Conservation (phyloP, 2,329 filamentous ascomycete genomes). For the Hypoxylon sp. region DNA sequence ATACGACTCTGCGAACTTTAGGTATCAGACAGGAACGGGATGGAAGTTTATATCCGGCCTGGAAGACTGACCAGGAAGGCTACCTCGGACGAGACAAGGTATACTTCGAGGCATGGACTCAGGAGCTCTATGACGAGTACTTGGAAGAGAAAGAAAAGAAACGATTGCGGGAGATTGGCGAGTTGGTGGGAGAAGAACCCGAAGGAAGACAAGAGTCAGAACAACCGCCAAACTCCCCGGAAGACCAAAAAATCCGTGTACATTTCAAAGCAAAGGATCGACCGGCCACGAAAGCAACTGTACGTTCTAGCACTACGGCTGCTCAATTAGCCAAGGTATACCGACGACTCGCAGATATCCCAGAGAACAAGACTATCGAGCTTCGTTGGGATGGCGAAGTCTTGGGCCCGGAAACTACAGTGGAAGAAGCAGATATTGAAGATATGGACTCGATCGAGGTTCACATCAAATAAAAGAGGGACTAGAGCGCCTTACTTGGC, state of each 20-base stretch:
- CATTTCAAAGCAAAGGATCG: conserved; percentile 68
- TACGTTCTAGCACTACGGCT: conserved; percentile 70
- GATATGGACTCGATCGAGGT: conserved; percentile 85
- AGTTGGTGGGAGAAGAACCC: conserved; percentile 57
- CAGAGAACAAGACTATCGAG: conserved; percentile 67
- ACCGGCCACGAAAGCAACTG: conserved; percentile 66
- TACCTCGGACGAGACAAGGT: conserved; percentile 70
- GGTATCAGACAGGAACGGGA: conserved; percentile 68
- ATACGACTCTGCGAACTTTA: conserved; percentile 79
- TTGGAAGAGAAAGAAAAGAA: conserved; percentile 65
- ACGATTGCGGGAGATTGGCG: conserved; percentile 61
- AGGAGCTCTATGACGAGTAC: conserved; percentile 69
- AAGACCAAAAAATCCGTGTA: conserved; percentile 63
- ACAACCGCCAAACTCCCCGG: conserved; percentile 35
- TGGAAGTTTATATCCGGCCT: conserved; percentile 59
- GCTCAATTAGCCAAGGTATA: conserved; percentile 75
- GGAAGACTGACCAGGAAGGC: conserved; percentile 58
- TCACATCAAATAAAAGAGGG: conserved; percentile 66
- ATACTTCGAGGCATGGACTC: conserved; percentile 84
- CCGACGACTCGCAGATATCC: conserved; percentile 67
- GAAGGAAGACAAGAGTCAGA: conserved; percentile 38
- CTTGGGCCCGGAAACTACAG: conserved; percentile 71
- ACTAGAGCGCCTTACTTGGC: neutral
- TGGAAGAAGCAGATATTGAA: conserved; percentile 79
- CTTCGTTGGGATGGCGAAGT: conserved; percentile 83